These are phyloP conservation scores for Pseudopithomyces maydicus DNA, from an alignment of 2,329 filamentous ascomycete genomes.

Conservation along the genomic window DNA sequence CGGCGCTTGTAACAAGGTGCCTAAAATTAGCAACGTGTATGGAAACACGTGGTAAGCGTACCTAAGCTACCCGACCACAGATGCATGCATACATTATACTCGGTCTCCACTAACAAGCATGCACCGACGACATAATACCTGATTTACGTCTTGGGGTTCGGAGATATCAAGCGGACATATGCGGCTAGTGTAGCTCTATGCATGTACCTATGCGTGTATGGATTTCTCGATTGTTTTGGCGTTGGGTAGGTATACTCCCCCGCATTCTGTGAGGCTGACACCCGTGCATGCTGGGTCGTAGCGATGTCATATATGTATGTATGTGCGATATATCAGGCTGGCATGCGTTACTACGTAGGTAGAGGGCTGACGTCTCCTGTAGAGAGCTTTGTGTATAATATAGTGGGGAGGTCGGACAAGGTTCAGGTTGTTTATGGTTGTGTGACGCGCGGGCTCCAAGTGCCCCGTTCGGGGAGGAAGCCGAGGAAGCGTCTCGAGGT, in stretches of 20 bases:
- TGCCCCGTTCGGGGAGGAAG: background rate
- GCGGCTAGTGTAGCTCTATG: conserved; percentile 23
- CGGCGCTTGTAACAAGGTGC: conserved; percentile 43
- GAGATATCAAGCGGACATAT: conserved; percentile 9
- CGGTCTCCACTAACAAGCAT: conserved; percentile 36
- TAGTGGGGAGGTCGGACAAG: background rate
- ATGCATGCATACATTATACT: too few relatives aligned
- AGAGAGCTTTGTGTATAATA: too few relatives aligned
- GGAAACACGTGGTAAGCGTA: conserved; percentile 45
- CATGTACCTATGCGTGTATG: too few relatives aligned
- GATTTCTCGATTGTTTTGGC: conserved; percentile 11
- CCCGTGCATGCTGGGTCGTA: background rate
- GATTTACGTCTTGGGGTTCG: conserved; percentile 27
- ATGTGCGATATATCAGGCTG: too few relatives aligned
- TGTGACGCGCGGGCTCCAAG: background rate
- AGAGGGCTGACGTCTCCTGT: background rate
- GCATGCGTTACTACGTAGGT: background rate
- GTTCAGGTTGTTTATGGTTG: background rate
- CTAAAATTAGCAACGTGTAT: conserved; percentile 43
- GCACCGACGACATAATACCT: conserved; percentile 36
- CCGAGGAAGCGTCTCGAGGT: background rate
- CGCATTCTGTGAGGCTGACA: conserved; percentile 24
- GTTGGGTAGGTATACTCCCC: conserved; percentile 18
- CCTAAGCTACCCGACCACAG: conserved; percentile 30
- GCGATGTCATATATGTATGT: too few relatives aligned